Evolutionary conservation across 1,284 basidiomycete genomes (phyloP).

Genomic region (Kalmanozyma brasiliensis): DNA sequence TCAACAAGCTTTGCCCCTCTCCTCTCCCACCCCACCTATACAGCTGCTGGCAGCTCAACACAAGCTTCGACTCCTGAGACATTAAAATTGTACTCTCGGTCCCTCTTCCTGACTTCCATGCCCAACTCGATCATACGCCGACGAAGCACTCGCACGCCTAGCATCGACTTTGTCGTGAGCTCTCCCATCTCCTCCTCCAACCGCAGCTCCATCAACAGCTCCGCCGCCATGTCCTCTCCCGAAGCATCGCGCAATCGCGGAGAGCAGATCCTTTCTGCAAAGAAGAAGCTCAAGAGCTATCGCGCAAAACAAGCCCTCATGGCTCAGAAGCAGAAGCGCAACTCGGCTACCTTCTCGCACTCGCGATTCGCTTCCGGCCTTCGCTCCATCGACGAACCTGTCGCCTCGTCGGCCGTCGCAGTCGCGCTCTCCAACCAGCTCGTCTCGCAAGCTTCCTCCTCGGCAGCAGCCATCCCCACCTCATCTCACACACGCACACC

Average conservation of each 20-base stretch:
- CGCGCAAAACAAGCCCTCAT: constrained; percentile 60
- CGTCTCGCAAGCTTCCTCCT: constrained; percentile 34
- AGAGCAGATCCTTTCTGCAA: constrained; percentile 56
- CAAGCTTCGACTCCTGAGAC: not conserved
- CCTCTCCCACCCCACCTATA: not conserved
- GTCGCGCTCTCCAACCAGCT: constrained; percentile 34
- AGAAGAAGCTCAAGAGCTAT: constrained; percentile 64
- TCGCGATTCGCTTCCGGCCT: constrained; percentile 24
- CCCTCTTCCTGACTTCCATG: constrained; percentile 5
- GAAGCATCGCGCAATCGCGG: constrained; percentile 39
- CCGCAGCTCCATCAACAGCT: not conserved
- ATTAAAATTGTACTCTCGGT: not conserved
- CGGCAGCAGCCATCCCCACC: constrained; percentile 9
- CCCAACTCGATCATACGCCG: constrained; percentile 4
- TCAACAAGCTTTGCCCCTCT: constrained; percentile 13
- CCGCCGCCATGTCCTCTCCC: constrained; percentile 11
- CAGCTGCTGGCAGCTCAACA: constrained; percentile 26
- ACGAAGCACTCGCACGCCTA: constrained; percentile 7
- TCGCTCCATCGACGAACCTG: constrained; percentile 15
- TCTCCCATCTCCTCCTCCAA: not conserved
- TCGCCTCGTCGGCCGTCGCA: constrained; percentile 10
- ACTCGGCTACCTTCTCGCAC: constrained; percentile 29
- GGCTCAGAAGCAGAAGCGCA: constrained; percentile 50
- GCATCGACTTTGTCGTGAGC: constrained; percentile 11
- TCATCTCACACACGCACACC: constrained; percentile 21